These are phyloP conservation scores for Mortierella alpina DNA, from an alignment of 192 early-diverging fungal genomes.

Conservation along the genomic window DNA sequence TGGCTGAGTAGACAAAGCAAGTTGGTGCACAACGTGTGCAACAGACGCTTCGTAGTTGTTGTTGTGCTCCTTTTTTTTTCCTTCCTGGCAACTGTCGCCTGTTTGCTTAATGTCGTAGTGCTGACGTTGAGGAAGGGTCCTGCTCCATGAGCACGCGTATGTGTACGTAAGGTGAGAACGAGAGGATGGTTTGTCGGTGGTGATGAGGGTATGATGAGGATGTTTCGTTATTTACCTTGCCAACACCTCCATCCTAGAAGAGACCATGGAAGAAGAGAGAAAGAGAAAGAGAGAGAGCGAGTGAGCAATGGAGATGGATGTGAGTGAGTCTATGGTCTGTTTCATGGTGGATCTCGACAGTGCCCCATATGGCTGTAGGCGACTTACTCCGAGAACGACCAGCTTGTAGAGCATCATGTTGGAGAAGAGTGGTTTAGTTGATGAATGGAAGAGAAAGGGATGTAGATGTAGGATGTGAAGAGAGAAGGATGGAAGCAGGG, in stretches of 20 bases:
- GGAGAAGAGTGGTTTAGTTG: neutral
- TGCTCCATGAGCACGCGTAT: too few species aligned
- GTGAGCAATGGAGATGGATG: neutral
- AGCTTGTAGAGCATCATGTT: constrained; percentile 96
- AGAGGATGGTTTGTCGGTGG: too few species aligned
- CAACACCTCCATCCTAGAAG: constrained; percentile 56
- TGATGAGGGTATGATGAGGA: too few species aligned
- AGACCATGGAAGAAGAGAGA: neutral
- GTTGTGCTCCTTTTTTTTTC: neutral
- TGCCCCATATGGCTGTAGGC: constrained; percentile 14
- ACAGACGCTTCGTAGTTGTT: too few species aligned
- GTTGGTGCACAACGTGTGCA: too few species aligned
- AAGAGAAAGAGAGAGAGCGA: neutral
- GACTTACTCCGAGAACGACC: constrained; percentile 93
- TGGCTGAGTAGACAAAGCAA: neutral
- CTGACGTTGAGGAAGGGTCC: too few species aligned
- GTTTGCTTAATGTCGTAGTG: too few species aligned
- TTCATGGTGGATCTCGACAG: too few species aligned
- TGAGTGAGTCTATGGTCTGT: neutral
- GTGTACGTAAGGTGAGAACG: too few species aligned
- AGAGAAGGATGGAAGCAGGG: neutral
- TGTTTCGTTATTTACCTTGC: constrained; percentile 75
- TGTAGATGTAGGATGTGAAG: neutral
- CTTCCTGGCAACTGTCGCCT: neutral
- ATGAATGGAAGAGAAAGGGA: neutral